A percentile compares a stretch with the other conserved stretches of the same genome.
These are phyloP conservation scores for Ganoderma leucocontextum DNA, from an alignment of 1,284 basidiomycete species.

Conservation along the genomic window DNA sequence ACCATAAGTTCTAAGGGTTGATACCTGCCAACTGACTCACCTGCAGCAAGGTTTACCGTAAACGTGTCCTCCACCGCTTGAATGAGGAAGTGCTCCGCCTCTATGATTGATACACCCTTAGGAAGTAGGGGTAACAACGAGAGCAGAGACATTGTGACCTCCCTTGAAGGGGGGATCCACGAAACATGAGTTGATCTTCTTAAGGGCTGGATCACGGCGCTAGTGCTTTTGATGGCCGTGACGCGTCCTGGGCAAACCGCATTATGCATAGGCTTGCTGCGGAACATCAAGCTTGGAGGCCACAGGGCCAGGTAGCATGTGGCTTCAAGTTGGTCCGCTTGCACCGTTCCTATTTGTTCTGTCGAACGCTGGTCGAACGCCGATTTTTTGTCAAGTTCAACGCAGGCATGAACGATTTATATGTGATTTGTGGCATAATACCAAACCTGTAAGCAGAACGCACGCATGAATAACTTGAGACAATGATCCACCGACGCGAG, in stretches of 20 bases:
- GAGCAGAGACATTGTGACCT: background rate
- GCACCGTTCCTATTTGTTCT: background rate
- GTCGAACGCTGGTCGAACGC: background rate
- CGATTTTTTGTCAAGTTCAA: background rate
- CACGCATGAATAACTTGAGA: background rate
- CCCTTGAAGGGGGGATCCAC: background rate
- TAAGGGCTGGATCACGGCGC: background rate
- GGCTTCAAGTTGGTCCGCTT: background rate
- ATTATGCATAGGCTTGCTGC: background rate
- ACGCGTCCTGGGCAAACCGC: background rate
- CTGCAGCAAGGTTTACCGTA: background rate
- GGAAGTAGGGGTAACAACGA: background rate
- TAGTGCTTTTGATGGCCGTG: background rate
- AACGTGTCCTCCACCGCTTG: background rate
- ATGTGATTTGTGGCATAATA: background rate
- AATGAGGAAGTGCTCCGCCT: background rate
- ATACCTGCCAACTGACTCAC: background rate
- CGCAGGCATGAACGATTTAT: background rate
- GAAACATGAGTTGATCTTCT: background rate
- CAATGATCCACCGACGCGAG: background rate
- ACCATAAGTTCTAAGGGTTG: background rate
- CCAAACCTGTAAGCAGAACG: background rate
- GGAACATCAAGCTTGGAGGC: background rate
- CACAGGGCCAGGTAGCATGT: background rate
- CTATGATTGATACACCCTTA: background rate